Evolutionary conservation across 2,329 filamentous ascomycete genomes (phyloP), one percentile per base, ranked within the genome.

Genomic region (Dendryphion nanum): DNA sequence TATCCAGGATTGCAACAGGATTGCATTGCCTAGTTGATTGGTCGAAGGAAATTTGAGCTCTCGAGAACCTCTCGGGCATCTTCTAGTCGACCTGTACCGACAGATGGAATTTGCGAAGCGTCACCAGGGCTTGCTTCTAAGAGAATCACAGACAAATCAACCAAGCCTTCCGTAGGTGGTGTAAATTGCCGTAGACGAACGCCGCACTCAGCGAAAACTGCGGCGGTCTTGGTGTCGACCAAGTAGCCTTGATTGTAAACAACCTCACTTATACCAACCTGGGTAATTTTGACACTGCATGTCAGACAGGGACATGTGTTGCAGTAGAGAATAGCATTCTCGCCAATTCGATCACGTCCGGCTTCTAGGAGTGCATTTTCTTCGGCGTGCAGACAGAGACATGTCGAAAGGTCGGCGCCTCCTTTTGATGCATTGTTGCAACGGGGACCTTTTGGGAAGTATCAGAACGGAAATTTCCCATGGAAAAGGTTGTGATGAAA

Each of bases 221-320:
- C 78, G 6, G 90, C 89, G 24, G 89, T 86, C 64, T 79, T 55
- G 13, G 74, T 79, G 59, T 98, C 93, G 85, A 98, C 96, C 63
- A 91, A 91, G 64, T 98, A 98, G 18, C 86, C 82, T 61, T 94
- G 85, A 49, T 82, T 90, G 58, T 95, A 98, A 12, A 98, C 90
- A 12, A 98, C 93, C 73, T 98, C 93, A 29, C 80, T 82, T 50
- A 98, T 95, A 14, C 93, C 93, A 6, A 97, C 89, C 70, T 98
- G 93, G 16, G 89, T 87, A 58, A 98, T 97, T 73, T 98, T 98
- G 72, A 98, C 95, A 57, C 89, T 95, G 68, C 93, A 98, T 2
- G 93, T 98, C 64, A 98, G 73, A 63, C 93, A 98, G 4, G 93
- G 93, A 66, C 93, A 98, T 0, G 90, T 96, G 62, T 96, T 88